These are phyloP conservation scores for Blastosporella zonata DNA, from an alignment of 1,284 basidiomycete species.

Conservation along the genomic window DNA sequence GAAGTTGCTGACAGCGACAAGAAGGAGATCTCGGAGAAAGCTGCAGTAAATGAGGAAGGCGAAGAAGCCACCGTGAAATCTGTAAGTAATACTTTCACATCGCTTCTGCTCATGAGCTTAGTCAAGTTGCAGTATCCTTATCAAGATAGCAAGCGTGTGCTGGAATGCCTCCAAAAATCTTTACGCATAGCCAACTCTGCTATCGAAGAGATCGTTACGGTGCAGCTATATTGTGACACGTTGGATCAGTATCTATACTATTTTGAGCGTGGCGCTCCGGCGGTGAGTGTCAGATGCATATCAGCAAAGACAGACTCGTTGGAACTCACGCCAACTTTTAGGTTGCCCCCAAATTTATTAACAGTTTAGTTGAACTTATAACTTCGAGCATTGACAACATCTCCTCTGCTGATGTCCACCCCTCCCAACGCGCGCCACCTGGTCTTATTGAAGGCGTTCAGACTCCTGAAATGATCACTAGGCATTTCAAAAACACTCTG, in stretches of 20 bases:
- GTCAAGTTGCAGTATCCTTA: conserved; percentile 65
- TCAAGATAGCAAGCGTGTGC: conserved; percentile 90
- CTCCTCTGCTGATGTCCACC: conserved; percentile 79
- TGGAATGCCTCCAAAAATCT: conserved; percentile 94
- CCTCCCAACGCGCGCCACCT: conserved; percentile 73
- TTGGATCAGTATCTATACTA: conserved; percentile 94
- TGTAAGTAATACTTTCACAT: conserved; percentile 38
- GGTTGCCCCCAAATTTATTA: conserved; percentile 92
- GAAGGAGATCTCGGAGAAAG: conserved; percentile 32
- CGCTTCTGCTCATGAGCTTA: neutral
- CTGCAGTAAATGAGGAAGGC: conserved; percentile 32
- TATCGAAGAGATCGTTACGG: conserved; percentile 91
- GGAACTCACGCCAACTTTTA: conserved; percentile 28
- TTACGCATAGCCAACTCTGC: conserved; percentile 91
- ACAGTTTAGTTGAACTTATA: conserved; percentile 90
- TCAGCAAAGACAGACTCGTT: neutral
- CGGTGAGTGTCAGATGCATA: conserved; percentile 49
- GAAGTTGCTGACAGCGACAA: conserved; percentile 38
- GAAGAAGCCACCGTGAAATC: conserved; percentile 50
- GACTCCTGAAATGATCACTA: conserved; percentile 86
- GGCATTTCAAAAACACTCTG: conserved; percentile 92
- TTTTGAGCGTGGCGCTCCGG: conserved; percentile 86
- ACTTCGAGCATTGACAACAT: conserved; percentile 88
- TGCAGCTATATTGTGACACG: conserved; percentile 92
- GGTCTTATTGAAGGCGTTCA: conserved; percentile 89